Evolutionary conservation across 2,329 filamentous ascomycete genomes (phyloP).

Genomic region (Graphilbum fragrans): DNA sequence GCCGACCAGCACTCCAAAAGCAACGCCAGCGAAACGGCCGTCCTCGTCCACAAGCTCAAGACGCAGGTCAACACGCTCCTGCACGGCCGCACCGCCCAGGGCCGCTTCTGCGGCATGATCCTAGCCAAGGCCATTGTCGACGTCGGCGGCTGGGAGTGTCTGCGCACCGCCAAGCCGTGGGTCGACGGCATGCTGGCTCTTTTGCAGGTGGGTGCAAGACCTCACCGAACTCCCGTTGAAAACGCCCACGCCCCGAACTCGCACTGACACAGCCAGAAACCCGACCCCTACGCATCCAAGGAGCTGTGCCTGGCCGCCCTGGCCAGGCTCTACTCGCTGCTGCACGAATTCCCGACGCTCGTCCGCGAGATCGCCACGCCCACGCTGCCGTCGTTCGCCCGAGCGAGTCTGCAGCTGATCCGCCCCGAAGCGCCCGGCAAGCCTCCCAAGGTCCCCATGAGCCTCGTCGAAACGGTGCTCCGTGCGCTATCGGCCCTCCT

Average conservation of each 20-base stretch:
- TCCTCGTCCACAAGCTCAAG: constrained; percentile 72
- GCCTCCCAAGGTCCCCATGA: constrained; percentile 25
- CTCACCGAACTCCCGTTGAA: too few species aligned
- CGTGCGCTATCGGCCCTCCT: constrained; percentile 61
- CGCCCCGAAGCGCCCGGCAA: constrained; percentile 29
- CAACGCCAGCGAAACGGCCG: constrained; percentile 48
- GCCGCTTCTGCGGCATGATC: constrained; percentile 65
- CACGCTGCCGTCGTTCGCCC: constrained; percentile 62
- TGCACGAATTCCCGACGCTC: constrained; percentile 71
- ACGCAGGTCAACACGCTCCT: constrained; percentile 67
- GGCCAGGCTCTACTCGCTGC: constrained; percentile 71
- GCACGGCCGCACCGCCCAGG: constrained; percentile 61
- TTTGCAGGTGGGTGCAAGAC: constrained; percentile 45
- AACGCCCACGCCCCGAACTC: too few species aligned
- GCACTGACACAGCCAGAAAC: constrained; percentile 41
- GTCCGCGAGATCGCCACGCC: constrained; percentile 82
- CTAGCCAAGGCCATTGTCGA: constrained; percentile 74
- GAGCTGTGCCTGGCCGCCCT: constrained; percentile 66
- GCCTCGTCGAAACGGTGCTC: constrained; percentile 55
- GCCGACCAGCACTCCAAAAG: constrained; percentile 45
- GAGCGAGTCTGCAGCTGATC: constrained; percentile 57
- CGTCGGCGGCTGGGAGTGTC: constrained; percentile 70
- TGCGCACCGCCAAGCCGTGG: constrained; percentile 64
- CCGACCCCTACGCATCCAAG: constrained; percentile 63
- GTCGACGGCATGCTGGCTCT: constrained; percentile 63